Evolutionary conservation across 169 alveolate genomes (phyloP).

Genomic region (Amoebophrya sp.): DNA sequence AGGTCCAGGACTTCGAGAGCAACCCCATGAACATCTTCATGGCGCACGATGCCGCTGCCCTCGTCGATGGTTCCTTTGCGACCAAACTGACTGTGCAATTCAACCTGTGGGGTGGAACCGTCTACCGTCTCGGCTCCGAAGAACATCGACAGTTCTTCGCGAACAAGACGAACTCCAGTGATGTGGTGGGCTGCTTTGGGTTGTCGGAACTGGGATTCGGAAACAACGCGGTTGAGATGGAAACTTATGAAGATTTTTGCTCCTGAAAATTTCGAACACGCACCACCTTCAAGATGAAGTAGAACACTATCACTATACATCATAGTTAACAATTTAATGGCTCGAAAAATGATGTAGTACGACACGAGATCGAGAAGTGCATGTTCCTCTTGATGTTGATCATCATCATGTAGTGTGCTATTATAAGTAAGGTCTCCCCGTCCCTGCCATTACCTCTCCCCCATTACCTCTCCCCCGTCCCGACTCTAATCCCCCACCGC

Average conservation of each 20-base stretch:
- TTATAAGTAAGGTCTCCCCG: no score
- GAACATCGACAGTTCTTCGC: background rate
- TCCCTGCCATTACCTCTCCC: no score
- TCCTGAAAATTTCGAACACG: no score
- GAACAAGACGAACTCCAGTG: background rate
- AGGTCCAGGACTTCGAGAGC: conserved; percentile 38
- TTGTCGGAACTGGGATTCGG: conserved; percentile 74
- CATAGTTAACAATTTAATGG: no score
- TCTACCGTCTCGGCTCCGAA: background rate
- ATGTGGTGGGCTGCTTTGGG: conserved; percentile 59
- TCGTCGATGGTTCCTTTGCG: conserved; percentile 37
- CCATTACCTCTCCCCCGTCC: no score
- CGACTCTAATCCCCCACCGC: conserved; percentile 57
- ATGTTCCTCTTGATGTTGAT: no score
- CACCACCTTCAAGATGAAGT: no score
- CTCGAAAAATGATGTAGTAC: no score
- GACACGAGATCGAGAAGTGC: no score
- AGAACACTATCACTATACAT: no score
- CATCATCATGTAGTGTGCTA: no score
- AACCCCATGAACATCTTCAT: conserved; percentile 45
- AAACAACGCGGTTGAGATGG: conserved; percentile 61
- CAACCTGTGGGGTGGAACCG: conserved; percentile 51
- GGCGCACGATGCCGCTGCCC: conserved; percentile 44
- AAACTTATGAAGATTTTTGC: no score
- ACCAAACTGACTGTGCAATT: conserved; percentile 49